Percentiles rank a stretch among this genome's conserved stretches.
These are phyloP conservation scores for Gillenia trifoliata DNA, from an alignment of 306 rosid species.

Conservation along the genomic window DNA sequence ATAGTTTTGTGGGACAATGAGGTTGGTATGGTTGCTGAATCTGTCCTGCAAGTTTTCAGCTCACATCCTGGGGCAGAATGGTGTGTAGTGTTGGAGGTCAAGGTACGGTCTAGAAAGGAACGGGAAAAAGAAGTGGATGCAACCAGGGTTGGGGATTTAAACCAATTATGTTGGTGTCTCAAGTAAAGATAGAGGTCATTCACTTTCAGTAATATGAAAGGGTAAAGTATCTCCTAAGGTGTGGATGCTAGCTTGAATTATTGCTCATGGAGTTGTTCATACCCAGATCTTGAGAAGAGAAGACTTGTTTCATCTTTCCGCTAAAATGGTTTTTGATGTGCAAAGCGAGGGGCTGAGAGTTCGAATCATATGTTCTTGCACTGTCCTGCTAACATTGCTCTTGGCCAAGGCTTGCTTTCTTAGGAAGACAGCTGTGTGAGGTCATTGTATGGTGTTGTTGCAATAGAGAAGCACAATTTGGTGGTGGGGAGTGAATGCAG, in stretches of 20 bases:
- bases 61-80: neutral
- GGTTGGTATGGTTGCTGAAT: neutral
- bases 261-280: neutral
- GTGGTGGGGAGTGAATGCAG: neutral
- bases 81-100: neutral
- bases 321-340: neutral
- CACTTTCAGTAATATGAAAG: neutral
- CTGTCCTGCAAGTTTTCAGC: neutral
- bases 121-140: neutral
- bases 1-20: neutral
- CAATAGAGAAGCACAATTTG: neutral
- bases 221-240: too few species aligned
- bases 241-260: neutral
- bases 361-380: neutral
- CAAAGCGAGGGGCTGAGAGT: neutral
- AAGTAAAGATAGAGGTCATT: neutral
- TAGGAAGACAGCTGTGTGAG: neutral
- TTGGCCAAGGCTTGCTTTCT: neutral
- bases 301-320: neutral
- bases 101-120: neutral
- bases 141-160: too few species aligned
- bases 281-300: neutral
- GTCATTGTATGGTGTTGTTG: neutral
- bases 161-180: too few species aligned
- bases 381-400: neutral